A percentile compares a stretch with the other conserved stretches of the same genome.
Evolutionary conservation across 2,329 filamentous ascomycete species (phyloP).

Genomic region (Alternaria brassicae): DNA sequence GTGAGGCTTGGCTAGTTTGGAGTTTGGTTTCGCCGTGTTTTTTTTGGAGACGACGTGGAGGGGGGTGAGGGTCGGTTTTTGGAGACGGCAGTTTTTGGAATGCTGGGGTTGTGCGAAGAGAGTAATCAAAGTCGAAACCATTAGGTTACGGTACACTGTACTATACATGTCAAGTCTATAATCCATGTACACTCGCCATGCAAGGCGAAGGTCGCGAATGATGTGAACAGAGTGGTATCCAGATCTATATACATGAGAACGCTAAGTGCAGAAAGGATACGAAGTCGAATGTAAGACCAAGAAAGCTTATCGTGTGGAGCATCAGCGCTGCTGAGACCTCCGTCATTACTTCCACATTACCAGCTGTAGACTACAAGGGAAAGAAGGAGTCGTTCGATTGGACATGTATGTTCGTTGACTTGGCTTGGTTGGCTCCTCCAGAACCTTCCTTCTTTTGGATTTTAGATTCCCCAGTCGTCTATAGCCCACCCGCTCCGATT

Average conservation of each 20-base stretch:
- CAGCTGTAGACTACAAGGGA: constrained; percentile 20
- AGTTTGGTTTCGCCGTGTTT: background rate
- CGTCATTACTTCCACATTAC: constrained; percentile 5
- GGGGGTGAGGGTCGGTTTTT: background rate
- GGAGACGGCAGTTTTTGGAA: background rate
- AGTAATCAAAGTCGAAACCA: background rate
- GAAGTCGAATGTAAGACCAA: constrained; percentile 9
- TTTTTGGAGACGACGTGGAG: background rate
- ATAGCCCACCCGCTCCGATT: constrained; percentile 51
- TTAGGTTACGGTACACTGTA: background rate
- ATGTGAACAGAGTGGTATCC: constrained; percentile 1
- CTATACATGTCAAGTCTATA: background rate
- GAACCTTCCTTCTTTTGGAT: constrained; percentile 19
- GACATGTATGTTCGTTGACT: constrained; percentile 14
- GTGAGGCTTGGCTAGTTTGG: background rate
- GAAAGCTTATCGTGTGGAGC: background rate
- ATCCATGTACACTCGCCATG: background rate
- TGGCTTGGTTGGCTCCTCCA: constrained; percentile 20
- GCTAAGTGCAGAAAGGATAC: constrained; percentile 24
- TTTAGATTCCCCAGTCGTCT: constrained; percentile 4
- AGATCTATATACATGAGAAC: constrained; percentile 21
- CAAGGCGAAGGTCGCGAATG: background rate
- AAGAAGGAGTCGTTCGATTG: constrained; percentile 31
- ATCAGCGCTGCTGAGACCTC: constrained; percentile 9
- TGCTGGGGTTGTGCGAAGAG: background rate